Percentiles rank a stretch among this genome's conserved stretches.
Evolutionary conservation across 768 basidiomycete species (phyloP).

Genomic region (Kwoniella botswanensis): DNA sequence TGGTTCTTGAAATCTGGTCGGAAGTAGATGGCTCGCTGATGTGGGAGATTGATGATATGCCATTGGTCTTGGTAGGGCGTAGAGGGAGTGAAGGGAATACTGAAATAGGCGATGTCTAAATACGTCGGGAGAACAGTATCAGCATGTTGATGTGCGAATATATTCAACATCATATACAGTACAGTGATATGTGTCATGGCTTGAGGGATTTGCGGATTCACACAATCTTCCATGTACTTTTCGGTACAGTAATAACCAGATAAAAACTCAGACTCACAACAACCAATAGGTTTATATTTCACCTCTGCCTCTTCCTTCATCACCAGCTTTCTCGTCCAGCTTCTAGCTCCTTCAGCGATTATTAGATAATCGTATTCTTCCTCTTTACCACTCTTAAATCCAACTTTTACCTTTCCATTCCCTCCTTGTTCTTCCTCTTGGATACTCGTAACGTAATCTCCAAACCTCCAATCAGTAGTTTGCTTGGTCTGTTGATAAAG

Average conservation of each 20-base stretch:
- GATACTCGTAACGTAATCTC: conserved; percentile 33
- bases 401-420: conserved; percentile 30
- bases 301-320: conserved; percentile 9
- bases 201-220: no score
- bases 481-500: conserved; percentile 36
- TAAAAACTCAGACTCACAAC: conserved; percentile 14
- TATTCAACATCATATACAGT: no score
- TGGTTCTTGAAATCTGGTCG: conserved; percentile 11
- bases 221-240: no score
- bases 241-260: no score
- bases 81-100: conserved; percentile 14
- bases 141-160: background rate
- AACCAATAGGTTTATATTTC: conserved; percentile 20
- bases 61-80: conserved; percentile 8
- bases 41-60: background rate
- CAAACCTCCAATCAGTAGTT: conserved; percentile 36
- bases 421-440: conserved; percentile 24
- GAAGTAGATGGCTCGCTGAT: background rate
- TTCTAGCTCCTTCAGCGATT: conserved; percentile 41
- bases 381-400: conserved; percentile 36
- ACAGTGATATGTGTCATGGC: no score
- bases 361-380: conserved; percentile 42
- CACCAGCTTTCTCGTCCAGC: conserved; percentile 19
- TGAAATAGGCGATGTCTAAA: conserved; percentile 32
- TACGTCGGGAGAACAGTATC: background rate